Percentiles rank a stretch among this genome's conserved stretches.
These are phyloP conservation scores for Ogataea saltuana DNA, from an alignment of 805 yeast genomes.

Conservation along the genomic window DNA sequence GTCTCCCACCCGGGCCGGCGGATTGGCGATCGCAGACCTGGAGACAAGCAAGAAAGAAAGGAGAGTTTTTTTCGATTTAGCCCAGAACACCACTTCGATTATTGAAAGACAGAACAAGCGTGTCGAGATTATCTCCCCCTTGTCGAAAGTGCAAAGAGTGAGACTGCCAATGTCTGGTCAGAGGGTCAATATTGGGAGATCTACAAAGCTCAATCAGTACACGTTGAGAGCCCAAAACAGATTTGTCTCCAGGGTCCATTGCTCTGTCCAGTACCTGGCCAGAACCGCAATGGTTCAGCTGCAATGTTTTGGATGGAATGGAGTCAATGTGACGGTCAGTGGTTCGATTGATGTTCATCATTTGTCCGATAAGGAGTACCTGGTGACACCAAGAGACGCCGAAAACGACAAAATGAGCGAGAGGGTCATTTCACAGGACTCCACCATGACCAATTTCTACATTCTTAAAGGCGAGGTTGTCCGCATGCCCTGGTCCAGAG, in stretches of 20 bases:
- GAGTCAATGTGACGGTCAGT: conserved; percentile 69
- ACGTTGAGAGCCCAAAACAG: conserved; percentile 49
- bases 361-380: conserved; percentile 21
- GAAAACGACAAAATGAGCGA: conserved; percentile 12
- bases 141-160: conserved; percentile 38
- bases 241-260: conserved; percentile 68
- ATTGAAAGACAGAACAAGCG: conserved; percentile 19
- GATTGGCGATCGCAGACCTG: too few relatives aligned
- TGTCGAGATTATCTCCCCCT: conserved; percentile 35
- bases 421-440: conserved; percentile 43
- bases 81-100: conserved; percentile 35
- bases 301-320: conserved; percentile 82
- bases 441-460: conserved; percentile 51
- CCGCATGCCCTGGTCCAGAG: conserved; percentile 60
- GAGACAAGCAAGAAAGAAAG: conserved; percentile 5
- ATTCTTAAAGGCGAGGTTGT: conserved; percentile 65
- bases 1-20: too few relatives aligned
- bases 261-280: conserved; percentile 47
- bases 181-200: conserved; percentile 60
- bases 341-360: conserved; percentile 34
- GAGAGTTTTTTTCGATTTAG: conserved; percentile 19
- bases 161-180: conserved; percentile 42
- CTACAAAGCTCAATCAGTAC: conserved; percentile 59
- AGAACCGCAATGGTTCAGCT: conserved; percentile 47
- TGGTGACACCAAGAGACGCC: conserved; percentile 17